Conservation (phyloP, 441 rosid genomes). For the Daphne laureola region DNA sequence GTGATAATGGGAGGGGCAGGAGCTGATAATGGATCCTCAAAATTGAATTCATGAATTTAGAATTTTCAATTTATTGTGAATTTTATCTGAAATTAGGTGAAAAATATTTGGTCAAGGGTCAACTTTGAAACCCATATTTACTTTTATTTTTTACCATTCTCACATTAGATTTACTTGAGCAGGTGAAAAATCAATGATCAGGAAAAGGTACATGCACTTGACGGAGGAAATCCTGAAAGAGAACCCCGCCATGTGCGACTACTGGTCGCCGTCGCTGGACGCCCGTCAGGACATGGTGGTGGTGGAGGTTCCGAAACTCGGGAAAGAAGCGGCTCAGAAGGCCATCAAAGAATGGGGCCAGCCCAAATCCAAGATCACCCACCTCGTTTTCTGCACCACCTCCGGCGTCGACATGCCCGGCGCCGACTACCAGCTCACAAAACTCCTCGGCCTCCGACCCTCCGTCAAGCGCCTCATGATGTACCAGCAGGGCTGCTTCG, state of each 20-base stretch:
- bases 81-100: too few species aligned
- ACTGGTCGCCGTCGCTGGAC: constrained; percentile 40
- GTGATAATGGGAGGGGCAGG: constrained; percentile 12
- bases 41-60: too few species aligned
- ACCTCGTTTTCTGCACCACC: constrained; percentile 48
- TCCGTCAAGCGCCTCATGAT: constrained; percentile 50
- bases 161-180: too few species aligned
- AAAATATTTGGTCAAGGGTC: too few species aligned
- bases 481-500: constrained; percentile 54
- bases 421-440: constrained; percentile 47
- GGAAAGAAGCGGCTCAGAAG: constrained; percentile 44
- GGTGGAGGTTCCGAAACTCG: constrained; percentile 45
- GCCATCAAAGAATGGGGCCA: constrained; percentile 61
- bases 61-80: too few species aligned
- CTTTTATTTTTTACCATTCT: too few species aligned
- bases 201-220: constrained; percentile 40
- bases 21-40: too few species aligned
- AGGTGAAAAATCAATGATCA: constrained; percentile 50
- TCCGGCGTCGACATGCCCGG: constrained; percentile 60
- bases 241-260: constrained; percentile 31
- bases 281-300: constrained; percentile 48
- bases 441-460: constrained; percentile 48
- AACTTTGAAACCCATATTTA: too few species aligned
- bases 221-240: constrained; percentile 37
- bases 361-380: constrained; percentile 51